Evolutionary conservation across 2,329 filamentous ascomycete genomes (phyloP).

Genomic region (Hypoxylon sp.): DNA sequence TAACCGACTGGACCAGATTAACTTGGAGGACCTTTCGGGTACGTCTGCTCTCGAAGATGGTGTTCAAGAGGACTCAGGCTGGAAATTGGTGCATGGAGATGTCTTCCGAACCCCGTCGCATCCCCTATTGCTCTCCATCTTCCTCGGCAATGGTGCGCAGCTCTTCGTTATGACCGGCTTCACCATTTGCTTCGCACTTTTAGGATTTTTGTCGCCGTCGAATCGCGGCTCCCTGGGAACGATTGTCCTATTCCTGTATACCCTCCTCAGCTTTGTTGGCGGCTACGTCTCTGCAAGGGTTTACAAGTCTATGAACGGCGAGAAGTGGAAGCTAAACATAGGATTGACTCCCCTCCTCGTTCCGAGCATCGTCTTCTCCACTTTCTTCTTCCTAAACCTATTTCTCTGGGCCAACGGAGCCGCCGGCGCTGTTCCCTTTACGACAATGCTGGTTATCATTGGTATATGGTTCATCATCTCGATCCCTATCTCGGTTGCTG

Average conservation of each 20-base stretch:
- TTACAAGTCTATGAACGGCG: constrained; percentile 95
- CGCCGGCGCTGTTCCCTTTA: constrained; percentile 94
- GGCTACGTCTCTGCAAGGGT: constrained; percentile 88
- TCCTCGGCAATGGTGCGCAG: constrained; percentile 94
- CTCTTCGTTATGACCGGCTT: constrained; percentile 97
- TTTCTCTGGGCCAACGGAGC: constrained; percentile 96
- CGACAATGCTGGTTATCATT: constrained; percentile 94
- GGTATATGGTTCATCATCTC: constrained; percentile 98
- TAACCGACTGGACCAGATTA: constrained; percentile 92
- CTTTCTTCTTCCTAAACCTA: constrained; percentile 94
- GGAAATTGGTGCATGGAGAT: constrained; percentile 98
- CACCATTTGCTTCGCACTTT: constrained; percentile 91
- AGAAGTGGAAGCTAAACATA: constrained; percentile 95
- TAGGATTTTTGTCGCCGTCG: constrained; percentile 94
- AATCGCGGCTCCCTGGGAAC: constrained; percentile 95
- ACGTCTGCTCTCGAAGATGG: constrained; percentile 86
- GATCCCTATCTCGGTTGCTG: constrained; percentile 87
- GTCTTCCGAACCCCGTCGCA: constrained; percentile 91
- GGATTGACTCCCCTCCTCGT: constrained; percentile 86
- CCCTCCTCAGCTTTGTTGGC: constrained; percentile 89
- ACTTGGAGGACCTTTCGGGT: constrained; percentile 87
- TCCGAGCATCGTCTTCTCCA: constrained; percentile 84
- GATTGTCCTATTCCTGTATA: constrained; percentile 93
- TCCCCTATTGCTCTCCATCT: constrained; percentile 84
- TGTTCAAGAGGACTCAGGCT: constrained; percentile 96